Evolutionary conservation across 306 rosid genomes (phyloP), one percentile per base, ranked within the genome.

Genomic region (Carpinus fangiana): DNA sequence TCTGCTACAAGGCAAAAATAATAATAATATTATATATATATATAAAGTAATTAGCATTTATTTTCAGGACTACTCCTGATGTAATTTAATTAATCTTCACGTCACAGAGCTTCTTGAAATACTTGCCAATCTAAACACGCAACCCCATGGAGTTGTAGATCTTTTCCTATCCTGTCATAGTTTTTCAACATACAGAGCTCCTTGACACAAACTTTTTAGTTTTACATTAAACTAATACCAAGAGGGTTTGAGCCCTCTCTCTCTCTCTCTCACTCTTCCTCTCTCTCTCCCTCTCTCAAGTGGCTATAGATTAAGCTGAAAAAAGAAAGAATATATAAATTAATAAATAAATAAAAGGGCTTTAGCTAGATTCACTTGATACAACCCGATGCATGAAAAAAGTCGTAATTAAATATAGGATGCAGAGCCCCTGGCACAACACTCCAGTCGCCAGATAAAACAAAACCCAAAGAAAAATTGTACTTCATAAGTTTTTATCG

Each of bases 381-480:
- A 77, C 60, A 76, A 77, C 78, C 82, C 80, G 73, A 73, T 43
- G 82, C 68, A 81, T 56, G 21, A 59, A 48, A 57, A 57, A 76
- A 68, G 79, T 73, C 81, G 36, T 76, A 23, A 14, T 65, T 72
- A 46, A 56, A 48, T 73, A 57, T 76, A 8, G 64, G 80, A 74
- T 82, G 51, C 86, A 82, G 78, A 73, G 70, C 84, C 77, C 87
- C 67, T 80, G 79, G 78, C 84, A 70, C 34, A 26, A 38, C 75
- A 4, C 28, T 60, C 55, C 55, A 11, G 50, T 18, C 41, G 36
- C n/a, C 21, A 54, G 51, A 3, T 31, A 45, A 76, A 14, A 56
- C 68, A 59, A 68, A 75, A 41, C 7, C 45, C 7, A 41, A 41
- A 31, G 34, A 31, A 1, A 5, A 41, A 41, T 41, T 5, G 7